Conservation (phyloP, 2,329 filamentous ascomycete genomes). For the Ascochyta fabae region DNA sequence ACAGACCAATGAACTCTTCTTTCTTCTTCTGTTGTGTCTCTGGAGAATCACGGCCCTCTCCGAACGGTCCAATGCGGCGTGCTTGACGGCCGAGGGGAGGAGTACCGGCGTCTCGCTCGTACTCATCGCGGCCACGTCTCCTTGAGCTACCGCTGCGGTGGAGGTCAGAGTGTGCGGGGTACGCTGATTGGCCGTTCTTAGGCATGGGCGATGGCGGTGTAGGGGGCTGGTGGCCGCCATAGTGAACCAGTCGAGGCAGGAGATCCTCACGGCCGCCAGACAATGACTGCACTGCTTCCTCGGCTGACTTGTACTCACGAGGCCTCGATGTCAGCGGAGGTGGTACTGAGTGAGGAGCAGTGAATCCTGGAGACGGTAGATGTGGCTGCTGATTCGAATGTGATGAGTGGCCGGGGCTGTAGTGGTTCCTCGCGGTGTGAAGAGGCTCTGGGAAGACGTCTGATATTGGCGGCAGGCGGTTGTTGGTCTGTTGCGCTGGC, state of each 20-base stretch:
- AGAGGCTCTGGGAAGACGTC: constrained; percentile 91
- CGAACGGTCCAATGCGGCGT: constrained; percentile 67
- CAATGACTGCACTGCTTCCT: constrained; percentile 90
- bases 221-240: constrained; percentile 90
- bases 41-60: constrained; percentile 80
- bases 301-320: constrained; percentile 91
- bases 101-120: constrained; percentile 84
- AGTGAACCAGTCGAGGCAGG: constrained; percentile 92
- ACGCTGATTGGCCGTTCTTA: constrained; percentile 46
- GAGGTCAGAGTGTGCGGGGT: constrained; percentile 37
- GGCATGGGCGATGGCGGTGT: constrained; percentile 83
- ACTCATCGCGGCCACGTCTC: constrained; percentile 84
- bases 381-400: constrained; percentile 71
- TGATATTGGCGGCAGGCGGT: constrained; percentile 89
- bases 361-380: constrained; percentile 79
- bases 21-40: constrained; percentile 86
- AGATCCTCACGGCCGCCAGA: constrained; percentile 92
- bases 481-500: constrained; percentile 85
- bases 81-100: constrained; percentile 76
- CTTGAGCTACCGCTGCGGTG: constrained; percentile 67
- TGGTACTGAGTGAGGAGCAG: constrained; percentile 59
- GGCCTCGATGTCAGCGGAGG: constrained; percentile 64
- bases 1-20: constrained; percentile 87
- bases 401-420: constrained; percentile 68
- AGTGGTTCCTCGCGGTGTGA: constrained; percentile 55